These are phyloP conservation scores for Phaeophleospora eucalypticola DNA, from an alignment of 2,329 filamentous ascomycete species.

Conservation along the genomic window DNA sequence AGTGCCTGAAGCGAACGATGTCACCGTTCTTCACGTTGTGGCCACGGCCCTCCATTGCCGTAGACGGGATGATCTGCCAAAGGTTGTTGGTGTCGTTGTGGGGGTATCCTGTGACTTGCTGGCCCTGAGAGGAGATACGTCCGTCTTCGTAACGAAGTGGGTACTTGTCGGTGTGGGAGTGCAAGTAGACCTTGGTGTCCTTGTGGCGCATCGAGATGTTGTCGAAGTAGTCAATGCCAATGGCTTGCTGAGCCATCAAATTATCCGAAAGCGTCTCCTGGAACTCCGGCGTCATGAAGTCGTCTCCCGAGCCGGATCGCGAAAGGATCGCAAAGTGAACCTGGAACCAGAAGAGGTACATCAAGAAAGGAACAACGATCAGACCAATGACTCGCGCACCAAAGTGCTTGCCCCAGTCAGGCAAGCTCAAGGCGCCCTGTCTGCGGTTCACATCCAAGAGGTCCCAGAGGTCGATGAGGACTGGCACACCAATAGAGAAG, in stretches of 20 bases:
- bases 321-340: conserved; percentile 91
- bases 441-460: conserved; percentile 83
- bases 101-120: conserved; percentile 96
- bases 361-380: conserved; percentile 87
- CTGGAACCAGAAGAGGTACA: conserved; percentile 99
- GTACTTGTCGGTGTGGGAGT: conserved; percentile 86
- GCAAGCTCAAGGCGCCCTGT: conserved; percentile 72
- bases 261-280: conserved; percentile 97
- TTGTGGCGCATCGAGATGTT: conserved; percentile 86
- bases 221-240: conserved; percentile 88
- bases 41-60: conserved; percentile 52
- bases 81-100: conserved; percentile 99
- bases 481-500: conserved; percentile 90
- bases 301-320: conserved; percentile 87
- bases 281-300: conserved; percentile 98
- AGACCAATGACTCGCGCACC: conserved; percentile 78
- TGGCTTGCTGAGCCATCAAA: conserved; percentile 78
- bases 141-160: conserved; percentile 96
- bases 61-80: conserved; percentile 82
- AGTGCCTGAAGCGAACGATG: conserved; percentile 76
- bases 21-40: conserved; percentile 77
- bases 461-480: conserved; percentile 92
- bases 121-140: conserved; percentile 90
- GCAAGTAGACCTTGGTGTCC: conserved; percentile 93
- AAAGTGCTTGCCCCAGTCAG: conserved; percentile 85